Evolutionary conservation across 805 yeast species (phyloP).

Genomic region (Pichia californica): DNA sequence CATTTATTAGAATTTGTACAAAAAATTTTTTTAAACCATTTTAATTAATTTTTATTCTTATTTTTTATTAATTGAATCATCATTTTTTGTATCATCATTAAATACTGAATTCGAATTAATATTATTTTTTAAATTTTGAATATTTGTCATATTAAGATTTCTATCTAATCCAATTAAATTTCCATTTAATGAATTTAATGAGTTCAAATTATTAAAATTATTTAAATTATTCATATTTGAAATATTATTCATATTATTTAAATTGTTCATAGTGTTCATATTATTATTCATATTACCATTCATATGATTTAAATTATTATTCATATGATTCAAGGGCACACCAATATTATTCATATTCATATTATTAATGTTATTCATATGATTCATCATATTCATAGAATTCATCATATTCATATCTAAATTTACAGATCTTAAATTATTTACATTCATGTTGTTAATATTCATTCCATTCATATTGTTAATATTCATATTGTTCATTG

Average conservation of each 20-base stretch:
- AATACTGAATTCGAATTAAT: background rate
- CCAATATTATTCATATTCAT: constrained; percentile 3
- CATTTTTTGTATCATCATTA: background rate
- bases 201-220: background rate
- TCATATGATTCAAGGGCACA: background rate
- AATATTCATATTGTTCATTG: background rate
- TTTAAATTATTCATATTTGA: background rate
- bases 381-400: too few relatives aligned
- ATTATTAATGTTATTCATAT: constrained; percentile 6
- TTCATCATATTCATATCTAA: background rate
- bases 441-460: background rate
- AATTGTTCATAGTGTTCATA: background rate
- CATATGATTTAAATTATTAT: background rate
- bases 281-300: background rate
- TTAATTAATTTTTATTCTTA: too few relatives aligned
- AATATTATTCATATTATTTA: background rate
- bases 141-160: background rate
- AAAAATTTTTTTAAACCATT: too few relatives aligned
- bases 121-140: background rate
- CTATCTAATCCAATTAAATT: constrained; percentile 2
- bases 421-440: too few relatives aligned
- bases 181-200: background rate
- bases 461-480: background rate
- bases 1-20: too few relatives aligned
- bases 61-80: background rate